Evolutionary conservation across 768 basidiomycete species (phyloP), one percentile per base, ranked within the genome.

Genomic region (Lentinula boryana): DNA sequence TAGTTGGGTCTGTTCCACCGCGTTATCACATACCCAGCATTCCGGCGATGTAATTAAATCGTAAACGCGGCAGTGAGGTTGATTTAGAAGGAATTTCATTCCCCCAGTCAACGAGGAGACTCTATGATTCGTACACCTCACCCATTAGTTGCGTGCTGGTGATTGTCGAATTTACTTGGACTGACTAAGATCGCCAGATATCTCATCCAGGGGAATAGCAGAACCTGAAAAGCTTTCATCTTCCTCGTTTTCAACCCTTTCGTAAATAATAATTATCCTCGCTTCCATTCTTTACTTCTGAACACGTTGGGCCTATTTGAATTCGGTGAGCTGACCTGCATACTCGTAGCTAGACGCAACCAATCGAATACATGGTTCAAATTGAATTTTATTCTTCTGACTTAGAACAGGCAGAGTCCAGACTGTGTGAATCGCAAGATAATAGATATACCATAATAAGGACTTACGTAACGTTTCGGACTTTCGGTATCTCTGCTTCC

Each of bases 141-240:
- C 88, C 88, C 0, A 85, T 90, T 56, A 84, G 88, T 89, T 46
- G 63, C 21, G 78, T 72, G 43, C 59, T 36, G 12, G 18, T 40
- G 49, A 27, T 51, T 46, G 38, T 40, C 59, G 5, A n/a, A 52
- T 21, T 23, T 36, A 13, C 18, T 21, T 48, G n/a, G n/a, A 9
- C 35, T 33, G 18, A 36, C 57, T 53, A 32, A 36, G 54, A 46
- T 35, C 23, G 46, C 49, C 61, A 73, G 71, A 74, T 56, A 62
- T 75, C 33, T 66, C 64, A 57, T 6, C 48, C 38, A 53, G 59
- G 4, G 61, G 57, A n/a, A n/a, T n/a, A n/a, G n/a, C n/a, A n/a
- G n/a, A n/a, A n/a, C n/a, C n/a, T n/a, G n/a, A n/a, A n/a, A n/a
- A n/a, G n/a, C n/a, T n/a, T n/a, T n/a, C n/a, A n/a, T n/a, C n/a